phyloP scores from a whole-genome alignment of 805 yeast genomes.

The Blastobotrys terrestris region DNA sequence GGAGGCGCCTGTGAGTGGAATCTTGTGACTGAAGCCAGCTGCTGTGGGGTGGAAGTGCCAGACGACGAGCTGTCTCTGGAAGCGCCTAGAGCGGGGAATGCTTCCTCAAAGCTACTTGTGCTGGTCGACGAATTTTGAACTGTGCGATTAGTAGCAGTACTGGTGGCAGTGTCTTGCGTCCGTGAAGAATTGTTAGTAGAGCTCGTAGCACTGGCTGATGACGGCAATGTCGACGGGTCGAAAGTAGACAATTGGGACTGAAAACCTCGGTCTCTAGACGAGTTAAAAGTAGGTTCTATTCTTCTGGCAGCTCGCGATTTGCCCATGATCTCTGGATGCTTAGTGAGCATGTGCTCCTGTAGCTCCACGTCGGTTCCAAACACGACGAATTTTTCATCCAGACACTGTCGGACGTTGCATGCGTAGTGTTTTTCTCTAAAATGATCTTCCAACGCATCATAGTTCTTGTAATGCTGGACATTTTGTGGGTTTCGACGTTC shows the following conservation, averaged over 20 bases:
- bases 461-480: slow-evolving; percentile 74
- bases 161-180: neutral
- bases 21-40: slow-evolving; percentile 11
- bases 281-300: slow-evolving; percentile 14
- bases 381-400: slow-evolving; percentile 88
- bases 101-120: slow-evolving; percentile 8
- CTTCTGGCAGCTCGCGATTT: slow-evolving; percentile 29
- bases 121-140: neutral
- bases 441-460: slow-evolving; percentile 68
- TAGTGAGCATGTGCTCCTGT: slow-evolving; percentile 79
- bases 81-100: slow-evolving; percentile 24
- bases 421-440: slow-evolving; percentile 67
- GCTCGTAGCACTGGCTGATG: slow-evolving; percentile 4
- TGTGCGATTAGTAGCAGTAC: neutral
- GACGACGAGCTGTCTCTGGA: neutral
- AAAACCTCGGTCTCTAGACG: slow-evolving; percentile 33
- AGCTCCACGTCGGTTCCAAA: slow-evolving; percentile 81
- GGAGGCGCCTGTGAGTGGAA: slow-evolving; percentile 15
- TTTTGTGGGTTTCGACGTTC: slow-evolving; percentile 49
- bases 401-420: slow-evolving; percentile 70
- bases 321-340: slow-evolving; percentile 61
- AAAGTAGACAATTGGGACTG: slow-evolving; percentile 64
- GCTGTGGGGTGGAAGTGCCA: slow-evolving; percentile 1
- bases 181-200: slow-evolving; percentile 5
- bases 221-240: slow-evolving; percentile 16